Percentiles rank a stretch among this genome's conserved stretches.
Conservation (phyloP, 768 basidiomycete species). For the Saitozyma sp. region DNA sequence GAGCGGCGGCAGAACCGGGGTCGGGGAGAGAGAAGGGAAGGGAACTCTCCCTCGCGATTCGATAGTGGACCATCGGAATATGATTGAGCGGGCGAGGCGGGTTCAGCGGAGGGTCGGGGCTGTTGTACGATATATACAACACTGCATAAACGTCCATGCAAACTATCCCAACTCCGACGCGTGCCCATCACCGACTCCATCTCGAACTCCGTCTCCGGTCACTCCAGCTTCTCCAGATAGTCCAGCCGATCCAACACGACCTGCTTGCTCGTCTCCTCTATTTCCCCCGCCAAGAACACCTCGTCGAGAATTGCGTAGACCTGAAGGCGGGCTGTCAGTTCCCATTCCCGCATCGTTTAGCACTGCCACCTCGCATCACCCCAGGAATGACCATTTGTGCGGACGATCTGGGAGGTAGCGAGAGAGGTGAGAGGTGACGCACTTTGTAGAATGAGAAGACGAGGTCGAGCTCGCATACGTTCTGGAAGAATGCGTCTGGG, state of each 20-base stretch:
- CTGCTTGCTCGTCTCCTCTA: conserved; percentile 96
- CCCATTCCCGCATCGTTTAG: background rate
- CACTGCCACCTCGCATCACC: background rate
- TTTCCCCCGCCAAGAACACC: conserved; percentile 95
- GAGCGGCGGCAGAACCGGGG: no score
- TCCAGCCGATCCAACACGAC: conserved; percentile 89
- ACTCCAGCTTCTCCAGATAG: conserved; percentile 90
- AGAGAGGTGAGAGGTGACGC: conserved; percentile 9
- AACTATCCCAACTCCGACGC: background rate
- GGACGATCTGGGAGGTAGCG: background rate
- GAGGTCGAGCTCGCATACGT: conserved; percentile 95
- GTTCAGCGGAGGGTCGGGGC: background rate
- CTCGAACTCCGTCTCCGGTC: conserved; percentile 22
- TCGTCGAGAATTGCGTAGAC: conserved; percentile 98
- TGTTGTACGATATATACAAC: conserved; percentile 5
- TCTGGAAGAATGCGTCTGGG: conserved; percentile 94
- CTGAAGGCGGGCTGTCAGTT: conserved; percentile 53
- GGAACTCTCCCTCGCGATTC: background rate
- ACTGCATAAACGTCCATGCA: conserved; percentile 1
- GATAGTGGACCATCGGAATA: background rate
- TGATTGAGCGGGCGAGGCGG: background rate
- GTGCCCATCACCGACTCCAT: background rate
- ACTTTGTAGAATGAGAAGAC: conserved; percentile 99
- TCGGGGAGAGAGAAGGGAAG: background rate
- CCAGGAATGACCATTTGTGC: background rate